Evolutionary conservation across 169 alveolate genomes (phyloP).

Genomic region (Cryptosporidium canis): DNA sequence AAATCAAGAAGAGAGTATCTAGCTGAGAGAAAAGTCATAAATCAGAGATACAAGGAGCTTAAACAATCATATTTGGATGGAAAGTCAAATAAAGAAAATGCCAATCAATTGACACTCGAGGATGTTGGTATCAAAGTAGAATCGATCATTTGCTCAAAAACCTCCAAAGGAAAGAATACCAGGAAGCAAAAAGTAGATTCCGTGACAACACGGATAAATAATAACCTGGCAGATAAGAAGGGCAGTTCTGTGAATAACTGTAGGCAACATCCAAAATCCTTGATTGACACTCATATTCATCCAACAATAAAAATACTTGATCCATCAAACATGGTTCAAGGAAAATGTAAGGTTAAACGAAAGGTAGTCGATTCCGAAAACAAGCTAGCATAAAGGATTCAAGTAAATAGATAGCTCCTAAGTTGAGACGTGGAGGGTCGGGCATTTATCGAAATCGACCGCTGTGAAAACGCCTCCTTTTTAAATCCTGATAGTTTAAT

Average conservation of each 20-base stretch:
- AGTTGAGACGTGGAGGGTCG: background rate
- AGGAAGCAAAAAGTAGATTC: background rate
- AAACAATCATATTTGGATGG: conserved; percentile 7
- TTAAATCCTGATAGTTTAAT: no score
- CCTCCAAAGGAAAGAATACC: background rate
- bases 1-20: conserved; percentile 49
- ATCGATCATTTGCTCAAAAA: background rate
- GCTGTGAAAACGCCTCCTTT: no score
- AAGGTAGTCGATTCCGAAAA: background rate
- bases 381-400: background rate
- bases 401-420: background rate
- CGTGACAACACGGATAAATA: background rate
- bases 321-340: background rate
- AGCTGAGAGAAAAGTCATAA: conserved; percentile 30
- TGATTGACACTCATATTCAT: background rate
- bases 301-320: background rate
- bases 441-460: no score
- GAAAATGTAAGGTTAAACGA: background rate
- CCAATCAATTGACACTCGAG: conserved; percentile 26
- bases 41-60: conserved; percentile 46
- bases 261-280: background rate
- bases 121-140: conserved; percentile 20
- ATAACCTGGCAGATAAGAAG: background rate
- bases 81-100: background rate
- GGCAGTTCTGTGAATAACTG: background rate